These are phyloP conservation scores for Pleurostoma richardsiae DNA, from an alignment of 2,329 filamentous ascomycete species.

Conservation along the genomic window DNA sequence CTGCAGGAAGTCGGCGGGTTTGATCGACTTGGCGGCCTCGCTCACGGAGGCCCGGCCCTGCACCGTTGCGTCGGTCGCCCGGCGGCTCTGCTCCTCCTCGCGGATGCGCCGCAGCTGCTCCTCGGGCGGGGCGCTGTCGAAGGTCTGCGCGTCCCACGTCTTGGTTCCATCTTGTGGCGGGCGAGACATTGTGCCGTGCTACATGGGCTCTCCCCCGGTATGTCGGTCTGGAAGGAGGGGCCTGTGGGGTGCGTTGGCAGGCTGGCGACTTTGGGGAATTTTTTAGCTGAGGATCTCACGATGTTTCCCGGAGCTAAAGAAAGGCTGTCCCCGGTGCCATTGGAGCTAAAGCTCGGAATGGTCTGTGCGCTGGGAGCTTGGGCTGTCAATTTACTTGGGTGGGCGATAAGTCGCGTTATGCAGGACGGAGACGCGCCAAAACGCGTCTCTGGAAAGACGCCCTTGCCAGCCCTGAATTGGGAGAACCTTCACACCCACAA, in stretches of 20 bases:
- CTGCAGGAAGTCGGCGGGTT: slow-evolving; percentile 62
- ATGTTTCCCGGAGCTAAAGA: too few species aligned
- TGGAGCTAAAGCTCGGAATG: neutral
- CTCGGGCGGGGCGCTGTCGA: neutral
- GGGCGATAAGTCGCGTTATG: neutral
- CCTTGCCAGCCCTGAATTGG: neutral
- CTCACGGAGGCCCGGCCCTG: slow-evolving; percentile 31
- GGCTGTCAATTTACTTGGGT: neutral
- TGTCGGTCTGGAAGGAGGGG: too few species aligned
- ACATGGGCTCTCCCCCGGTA: neutral
- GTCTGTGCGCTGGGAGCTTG: neutral
- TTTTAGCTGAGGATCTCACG: too few species aligned
- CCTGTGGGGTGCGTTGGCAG: too few species aligned
- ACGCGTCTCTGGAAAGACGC: neutral
- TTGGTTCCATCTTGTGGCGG: neutral
- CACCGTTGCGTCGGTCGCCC: slow-evolving; percentile 17
- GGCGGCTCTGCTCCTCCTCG: slow-evolving; percentile 27
- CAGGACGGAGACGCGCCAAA: neutral
- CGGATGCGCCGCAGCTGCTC: too few species aligned
- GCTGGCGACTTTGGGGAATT: too few species aligned
- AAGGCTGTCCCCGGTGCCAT: too few species aligned
- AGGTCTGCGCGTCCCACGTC: neutral
- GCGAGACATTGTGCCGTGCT: neutral
- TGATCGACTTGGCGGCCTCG: slow-evolving; percentile 64
- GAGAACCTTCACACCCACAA: neutral